Evolutionary conservation across 345 rosid genomes (phyloP).

Genomic region (Orychophragmus violaceus): DNA sequence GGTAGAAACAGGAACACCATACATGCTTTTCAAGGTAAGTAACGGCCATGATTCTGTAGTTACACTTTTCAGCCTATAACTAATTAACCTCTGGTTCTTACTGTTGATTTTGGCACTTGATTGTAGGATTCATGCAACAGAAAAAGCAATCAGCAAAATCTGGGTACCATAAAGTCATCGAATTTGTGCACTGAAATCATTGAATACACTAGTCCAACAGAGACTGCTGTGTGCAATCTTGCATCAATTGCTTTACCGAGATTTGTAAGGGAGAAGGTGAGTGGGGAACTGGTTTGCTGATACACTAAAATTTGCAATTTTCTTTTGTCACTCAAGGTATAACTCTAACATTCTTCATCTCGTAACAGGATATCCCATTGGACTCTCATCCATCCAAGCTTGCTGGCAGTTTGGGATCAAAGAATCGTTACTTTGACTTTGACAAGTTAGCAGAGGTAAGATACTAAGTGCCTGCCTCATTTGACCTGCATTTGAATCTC

Average conservation of each 20-base stretch:
- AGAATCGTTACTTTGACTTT: conserved; percentile 77
- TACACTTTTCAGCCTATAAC: neutral
- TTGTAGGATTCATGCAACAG: conserved; percentile 80
- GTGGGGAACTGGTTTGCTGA: neutral
- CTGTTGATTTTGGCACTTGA: too few species aligned
- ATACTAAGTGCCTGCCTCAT: neutral
- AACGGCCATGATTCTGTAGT: neutral
- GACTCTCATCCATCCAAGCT: conserved; percentile 78
- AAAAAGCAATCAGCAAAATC: conserved; percentile 92
- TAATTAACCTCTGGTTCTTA: neutral
- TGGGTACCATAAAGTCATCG: conserved; percentile 91
- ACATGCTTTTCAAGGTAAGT: conserved; percentile 88
- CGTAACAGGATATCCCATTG: conserved; percentile 50
- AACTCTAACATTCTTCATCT: neutral
- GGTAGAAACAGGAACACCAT: conserved; percentile 95
- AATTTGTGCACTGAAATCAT: conserved; percentile 91
- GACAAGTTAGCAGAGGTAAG: conserved; percentile 82
- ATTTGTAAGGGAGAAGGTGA: conserved; percentile 74
- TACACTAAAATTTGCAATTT: neutral
- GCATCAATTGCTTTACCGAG: conserved; percentile 93
- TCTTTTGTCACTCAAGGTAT: neutral
- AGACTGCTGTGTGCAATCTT: conserved; percentile 92
- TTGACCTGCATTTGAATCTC: neutral
- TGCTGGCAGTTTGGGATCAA: conserved; percentile 75
- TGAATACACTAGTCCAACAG: conserved; percentile 84